A percentile compares a stretch with the other conserved stretches of the same genome.
phyloP scores from a whole-genome alignment of 495 filamentous ascomycete species.

The Geoglossum glabrum region DNA sequence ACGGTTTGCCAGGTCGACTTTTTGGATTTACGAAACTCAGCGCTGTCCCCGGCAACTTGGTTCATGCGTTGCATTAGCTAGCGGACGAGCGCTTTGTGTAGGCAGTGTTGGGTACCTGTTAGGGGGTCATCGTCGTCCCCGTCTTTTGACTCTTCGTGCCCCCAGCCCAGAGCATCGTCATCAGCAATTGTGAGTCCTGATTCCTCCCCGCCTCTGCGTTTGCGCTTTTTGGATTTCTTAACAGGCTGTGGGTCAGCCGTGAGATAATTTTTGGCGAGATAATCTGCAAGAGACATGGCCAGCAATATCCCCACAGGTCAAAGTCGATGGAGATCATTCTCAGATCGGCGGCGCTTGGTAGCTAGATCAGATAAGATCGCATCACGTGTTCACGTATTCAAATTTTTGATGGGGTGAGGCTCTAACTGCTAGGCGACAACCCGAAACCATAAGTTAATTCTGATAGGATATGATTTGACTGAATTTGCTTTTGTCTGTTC shows the following conservation, averaged over 20 bases:
- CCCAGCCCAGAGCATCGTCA: constrained; percentile 67
- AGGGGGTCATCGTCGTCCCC: constrained; percentile 26
- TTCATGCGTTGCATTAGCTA: constrained; percentile 7
- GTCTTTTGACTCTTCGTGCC: constrained; percentile 18
- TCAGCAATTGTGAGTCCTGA: constrained; percentile 71
- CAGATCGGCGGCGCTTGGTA: no score
- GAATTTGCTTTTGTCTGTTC: no score
- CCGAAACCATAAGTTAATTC: no score
- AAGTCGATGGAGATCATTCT: no score
- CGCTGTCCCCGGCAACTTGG: constrained; percentile 30
- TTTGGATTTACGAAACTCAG: constrained; percentile 61
- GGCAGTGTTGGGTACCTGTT: constrained; percentile 11
- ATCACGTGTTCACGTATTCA: no score
- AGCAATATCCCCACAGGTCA: not conserved
- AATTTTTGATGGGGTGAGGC: no score
- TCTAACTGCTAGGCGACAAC: no score
- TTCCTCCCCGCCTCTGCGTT: constrained; percentile 27
- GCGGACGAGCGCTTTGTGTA: not conserved
- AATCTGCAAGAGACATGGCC: constrained; percentile 48
- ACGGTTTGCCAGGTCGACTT: constrained; percentile 62
- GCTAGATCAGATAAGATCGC: no score
- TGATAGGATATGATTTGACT: no score
- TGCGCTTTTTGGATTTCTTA: constrained; percentile 73
- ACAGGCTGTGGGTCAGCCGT: constrained; percentile 52
- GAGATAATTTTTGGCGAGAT: constrained; percentile 90